Percentiles rank a stretch among this genome's conserved stretches.
phyloP scores from a whole-genome alignment of 192 early-diverging fungal genomes.

The Backusella australiensis region DNA sequence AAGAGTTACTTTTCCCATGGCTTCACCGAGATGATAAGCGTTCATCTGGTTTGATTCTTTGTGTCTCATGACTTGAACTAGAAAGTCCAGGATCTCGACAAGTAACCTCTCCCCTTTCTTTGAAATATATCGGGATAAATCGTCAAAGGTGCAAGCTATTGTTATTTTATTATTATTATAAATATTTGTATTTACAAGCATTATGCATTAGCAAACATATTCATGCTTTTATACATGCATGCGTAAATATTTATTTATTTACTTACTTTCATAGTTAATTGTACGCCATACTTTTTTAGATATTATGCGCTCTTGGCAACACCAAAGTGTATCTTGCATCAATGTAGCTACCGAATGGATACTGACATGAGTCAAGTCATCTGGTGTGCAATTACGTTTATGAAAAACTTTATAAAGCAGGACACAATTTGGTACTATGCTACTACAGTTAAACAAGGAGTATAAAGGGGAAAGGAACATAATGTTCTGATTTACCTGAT shows the following conservation, averaged over 20 bases:
- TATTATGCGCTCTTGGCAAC: conserved; percentile 29
- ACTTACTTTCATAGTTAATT: conserved; percentile 37
- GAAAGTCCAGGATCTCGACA: conserved; percentile 30
- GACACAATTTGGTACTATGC: conserved; percentile 29
- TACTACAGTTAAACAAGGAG: not conserved
- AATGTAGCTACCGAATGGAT: conserved; percentile 31
- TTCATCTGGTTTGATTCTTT: conserved; percentile 28
- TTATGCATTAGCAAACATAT: conserved; percentile 12
- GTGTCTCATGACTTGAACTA: conserved; percentile 30
- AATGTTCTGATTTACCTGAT: conserved; percentile 21
- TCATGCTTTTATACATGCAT: not conserved
- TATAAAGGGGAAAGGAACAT: not conserved
- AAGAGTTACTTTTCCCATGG: conserved; percentile 35
- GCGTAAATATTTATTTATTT: not conserved
- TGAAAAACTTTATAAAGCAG: conserved; percentile 29
- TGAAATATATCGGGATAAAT: conserved; percentile 16
- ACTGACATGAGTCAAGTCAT: conserved; percentile 23
- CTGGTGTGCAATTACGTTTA: conserved; percentile 15
- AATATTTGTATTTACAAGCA: not conserved
- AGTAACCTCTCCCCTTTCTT: conserved; percentile 14
- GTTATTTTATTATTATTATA: not conserved
- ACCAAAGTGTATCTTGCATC: conserved; percentile 32
- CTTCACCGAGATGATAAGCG: conserved; percentile 30
- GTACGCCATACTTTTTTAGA: conserved; percentile 31
- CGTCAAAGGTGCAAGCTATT: conserved; percentile 27